A percentile compares a stretch with the other conserved stretches of the same genome.
phyloP scores from a whole-genome alignment of 2,329 filamentous ascomycete species.

The Didymella segeticola region DNA sequence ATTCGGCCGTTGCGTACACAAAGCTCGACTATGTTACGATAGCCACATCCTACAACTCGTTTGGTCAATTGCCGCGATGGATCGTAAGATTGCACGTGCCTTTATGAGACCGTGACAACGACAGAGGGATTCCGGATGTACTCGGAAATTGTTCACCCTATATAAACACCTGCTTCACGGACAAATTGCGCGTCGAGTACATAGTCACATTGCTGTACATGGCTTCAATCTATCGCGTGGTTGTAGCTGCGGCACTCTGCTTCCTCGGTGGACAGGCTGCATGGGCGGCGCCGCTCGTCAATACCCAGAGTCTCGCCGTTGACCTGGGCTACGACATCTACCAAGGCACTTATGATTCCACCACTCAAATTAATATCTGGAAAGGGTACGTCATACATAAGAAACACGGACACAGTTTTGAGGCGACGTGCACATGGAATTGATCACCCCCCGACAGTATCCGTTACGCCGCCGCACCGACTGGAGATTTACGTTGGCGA shows the following conservation, averaged over 20 bases:
- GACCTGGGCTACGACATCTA: conserved; percentile 34
- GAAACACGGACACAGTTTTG: background rate
- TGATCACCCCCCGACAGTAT: conserved; percentile 20
- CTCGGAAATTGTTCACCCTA: background rate
- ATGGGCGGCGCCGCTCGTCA: conserved; percentile 1
- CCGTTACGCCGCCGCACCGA: conserved; percentile 30
- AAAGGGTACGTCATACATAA: conserved; percentile 25
- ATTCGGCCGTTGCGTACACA: no score
- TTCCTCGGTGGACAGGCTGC: background rate
- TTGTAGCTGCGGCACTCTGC: background rate
- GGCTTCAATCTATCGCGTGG: background rate
- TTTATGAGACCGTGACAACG: background rate
- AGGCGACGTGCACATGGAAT: background rate
- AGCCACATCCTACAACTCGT: no score
- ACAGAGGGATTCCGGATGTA: background rate
- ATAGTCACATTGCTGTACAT: background rate
- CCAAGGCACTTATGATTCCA: conserved; percentile 21
- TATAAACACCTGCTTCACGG: background rate
- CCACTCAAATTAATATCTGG: conserved; percentile 30
- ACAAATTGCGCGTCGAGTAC: no score
- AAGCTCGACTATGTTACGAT: no score
- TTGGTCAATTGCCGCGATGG: no score
- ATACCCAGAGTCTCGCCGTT: conserved; percentile 1
- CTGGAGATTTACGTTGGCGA: conserved; percentile 25
- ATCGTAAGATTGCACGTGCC: no score